Evolutionary conservation across 495 filamentous ascomycete genomes (phyloP), one percentile per base, ranked within the genome.

Genomic region (Massariosphaeria phaeospora): DNA sequence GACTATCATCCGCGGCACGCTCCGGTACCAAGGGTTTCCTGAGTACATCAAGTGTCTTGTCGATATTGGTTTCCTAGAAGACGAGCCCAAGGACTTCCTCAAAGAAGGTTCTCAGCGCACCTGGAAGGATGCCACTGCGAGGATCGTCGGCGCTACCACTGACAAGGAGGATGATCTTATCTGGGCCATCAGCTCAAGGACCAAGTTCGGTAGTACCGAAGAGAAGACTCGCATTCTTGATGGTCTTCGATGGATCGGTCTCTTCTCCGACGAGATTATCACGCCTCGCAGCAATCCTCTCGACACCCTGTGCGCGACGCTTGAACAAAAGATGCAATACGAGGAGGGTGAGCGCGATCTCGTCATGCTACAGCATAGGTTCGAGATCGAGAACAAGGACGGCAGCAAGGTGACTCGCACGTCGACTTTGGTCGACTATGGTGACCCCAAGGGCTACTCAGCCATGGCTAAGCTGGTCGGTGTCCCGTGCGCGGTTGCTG

Each of bases 251-350:
- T 96, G 91, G 89, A 76, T 96, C 59, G 91, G 91, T 12, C 69
- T 96, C 55, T 93, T 96, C 76, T 89, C 85, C 23, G 78, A 84
- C 56, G 82, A 84, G 59, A 71, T 76, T 62, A 86, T 84, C 68
- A 87, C 68, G 6, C 85, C 89, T 25, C 75, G 81, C 47, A 84
- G 79, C n/a, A 95, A 84, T 73, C 86, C 86, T 1, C 75, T 95
- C 25, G 90, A 95, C 61, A 91, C 86, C 17, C 80, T 98, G 17
- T 96, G 91, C 70, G 90, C 89, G 27, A 85, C 83, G 15, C 78
- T 96, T 11, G 90, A 95, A 73, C 68, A 85, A 74, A 95, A 95
- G 79, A 95, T 96, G 88, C 78, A 85, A 68, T 96, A 84, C 68
- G 87, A 77, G 60, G 76, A 84, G 51, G 83, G 79, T 31, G 93